Percentiles rank a stretch among this genome's conserved stretches.
phyloP scores from a whole-genome alignment of 371 early-diverging fungal genomes.

The Mucor sp. region DNA sequence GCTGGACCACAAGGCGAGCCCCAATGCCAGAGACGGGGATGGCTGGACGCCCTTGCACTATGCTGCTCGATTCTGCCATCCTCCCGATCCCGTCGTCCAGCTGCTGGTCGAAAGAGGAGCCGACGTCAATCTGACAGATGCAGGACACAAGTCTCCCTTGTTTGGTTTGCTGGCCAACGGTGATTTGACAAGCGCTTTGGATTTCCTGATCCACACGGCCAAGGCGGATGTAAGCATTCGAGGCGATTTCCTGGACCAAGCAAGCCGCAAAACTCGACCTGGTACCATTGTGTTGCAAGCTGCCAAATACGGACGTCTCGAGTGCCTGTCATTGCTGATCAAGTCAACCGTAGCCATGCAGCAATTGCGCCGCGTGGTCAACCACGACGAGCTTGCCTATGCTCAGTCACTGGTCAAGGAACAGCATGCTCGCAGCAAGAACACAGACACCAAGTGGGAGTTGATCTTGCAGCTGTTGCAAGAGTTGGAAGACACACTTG shows the following conservation, averaged over 20 bases:
- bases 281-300: conserved; percentile 30
- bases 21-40: conserved; percentile 69
- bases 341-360: conserved; percentile 21
- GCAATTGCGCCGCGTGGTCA: conserved; percentile 1
- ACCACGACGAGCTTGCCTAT: neutral
- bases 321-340: conserved; percentile 13
- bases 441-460: neutral
- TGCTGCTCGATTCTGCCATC: conserved; percentile 57
- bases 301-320: conserved; percentile 30
- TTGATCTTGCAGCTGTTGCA: conserved; percentile 11
- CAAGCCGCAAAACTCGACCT: conserved; percentile 13
- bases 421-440: neutral
- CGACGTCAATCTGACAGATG: conserved; percentile 47
- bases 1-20: conserved; percentile 36
- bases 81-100: conserved; percentile 31
- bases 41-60: conserved; percentile 82
- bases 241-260: conserved; percentile 26
- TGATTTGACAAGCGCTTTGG: conserved; percentile 21
- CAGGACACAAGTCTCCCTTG: conserved; percentile 33
- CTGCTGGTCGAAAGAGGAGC: conserved; percentile 44
- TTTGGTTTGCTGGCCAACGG: conserved; percentile 41
- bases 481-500: conserved; percentile 14
- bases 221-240: conserved; percentile 18
- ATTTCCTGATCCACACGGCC: conserved; percentile 22
- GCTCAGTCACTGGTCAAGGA: conserved; percentile 17